Evolutionary conservation across 768 basidiomycete genomes (phyloP).

Genomic region (Amanita pallidorosea): DNA sequence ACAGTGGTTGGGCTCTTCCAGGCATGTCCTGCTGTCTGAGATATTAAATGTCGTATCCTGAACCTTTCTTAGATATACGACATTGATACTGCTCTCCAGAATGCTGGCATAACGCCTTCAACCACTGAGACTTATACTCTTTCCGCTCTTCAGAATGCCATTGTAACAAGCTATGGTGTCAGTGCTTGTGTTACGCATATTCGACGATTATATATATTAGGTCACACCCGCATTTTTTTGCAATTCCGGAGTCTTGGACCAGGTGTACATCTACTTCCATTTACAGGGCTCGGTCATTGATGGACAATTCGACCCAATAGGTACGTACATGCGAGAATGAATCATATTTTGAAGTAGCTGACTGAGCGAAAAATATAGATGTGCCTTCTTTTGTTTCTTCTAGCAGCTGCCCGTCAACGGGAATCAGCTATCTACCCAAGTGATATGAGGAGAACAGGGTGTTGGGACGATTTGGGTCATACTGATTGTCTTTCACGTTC

Average conservation of each 20-base stretch:
- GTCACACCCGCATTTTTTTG: conserved; percentile 2
- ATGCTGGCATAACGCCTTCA: conserved; percentile 1
- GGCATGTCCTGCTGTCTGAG: neutral
- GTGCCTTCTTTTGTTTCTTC: neutral
- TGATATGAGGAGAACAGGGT: neutral
- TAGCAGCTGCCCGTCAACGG: conserved; percentile 1
- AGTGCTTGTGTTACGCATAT: neutral
- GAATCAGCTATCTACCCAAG: conserved; percentile 1
- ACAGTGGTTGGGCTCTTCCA: conserved; percentile 3
- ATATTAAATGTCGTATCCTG: neutral
- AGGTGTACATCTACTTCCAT: conserved; percentile 1
- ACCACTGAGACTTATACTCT: neutral
- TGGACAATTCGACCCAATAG: neutral
- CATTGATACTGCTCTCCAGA: neutral
- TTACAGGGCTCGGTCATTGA: conserved; percentile 4
- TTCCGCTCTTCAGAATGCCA: neutral
- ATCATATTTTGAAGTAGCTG: neutral
- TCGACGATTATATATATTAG: neutral
- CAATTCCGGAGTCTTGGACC: neutral
- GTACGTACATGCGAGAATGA: neutral
- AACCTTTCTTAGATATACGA: neutral
- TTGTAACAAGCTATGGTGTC: neutral
- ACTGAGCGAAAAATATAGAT: neutral
- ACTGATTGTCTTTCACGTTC: no score
- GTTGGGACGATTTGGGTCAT: neutral